Evolutionary conservation across 1,284 basidiomycete genomes (phyloP).

Genomic region (Fomitopsis betulina): DNA sequence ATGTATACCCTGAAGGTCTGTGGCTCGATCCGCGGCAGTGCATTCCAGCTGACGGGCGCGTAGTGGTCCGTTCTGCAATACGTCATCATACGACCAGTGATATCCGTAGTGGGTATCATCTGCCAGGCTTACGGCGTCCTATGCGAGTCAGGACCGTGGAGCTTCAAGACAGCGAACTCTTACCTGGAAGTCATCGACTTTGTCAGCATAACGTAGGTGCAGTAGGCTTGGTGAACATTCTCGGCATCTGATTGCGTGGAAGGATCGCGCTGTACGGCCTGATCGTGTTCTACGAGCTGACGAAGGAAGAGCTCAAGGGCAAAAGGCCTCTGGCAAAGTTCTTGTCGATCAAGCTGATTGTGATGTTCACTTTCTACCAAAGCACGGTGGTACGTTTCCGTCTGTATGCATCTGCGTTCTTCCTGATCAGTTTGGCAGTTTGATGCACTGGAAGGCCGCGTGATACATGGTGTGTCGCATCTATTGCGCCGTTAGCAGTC

Average conservation of each 20-base stretch:
- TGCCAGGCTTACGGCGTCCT: constrained; percentile 64
- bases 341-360: constrained; percentile 77
- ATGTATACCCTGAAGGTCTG: constrained; percentile 80
- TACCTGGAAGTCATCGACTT: constrained; percentile 74
- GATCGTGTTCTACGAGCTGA: constrained; percentile 78
- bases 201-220: constrained; percentile 66
- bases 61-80: constrained; percentile 87
- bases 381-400: constrained; percentile 50
- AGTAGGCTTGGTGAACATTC: neutral
- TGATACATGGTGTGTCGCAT: constrained; percentile 48
- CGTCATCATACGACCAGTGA: constrained; percentile 65
- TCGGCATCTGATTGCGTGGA: neutral
- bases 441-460: constrained; percentile 47
- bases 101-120: constrained; percentile 73
- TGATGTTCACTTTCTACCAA: constrained; percentile 85
- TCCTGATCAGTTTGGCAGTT: constrained; percentile 39
- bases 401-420: neutral
- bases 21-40: neutral
- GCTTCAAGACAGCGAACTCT: constrained; percentile 59
- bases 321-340: constrained; percentile 82
- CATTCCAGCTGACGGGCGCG: neutral
- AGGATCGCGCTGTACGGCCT: constrained; percentile 79
- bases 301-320: constrained; percentile 70
- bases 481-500: neutral
- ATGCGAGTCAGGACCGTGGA: constrained; percentile 59